These are phyloP conservation scores for Silene uniflora DNA, from an alignment of 148 eudicot species.

Conservation along the genomic window DNA sequence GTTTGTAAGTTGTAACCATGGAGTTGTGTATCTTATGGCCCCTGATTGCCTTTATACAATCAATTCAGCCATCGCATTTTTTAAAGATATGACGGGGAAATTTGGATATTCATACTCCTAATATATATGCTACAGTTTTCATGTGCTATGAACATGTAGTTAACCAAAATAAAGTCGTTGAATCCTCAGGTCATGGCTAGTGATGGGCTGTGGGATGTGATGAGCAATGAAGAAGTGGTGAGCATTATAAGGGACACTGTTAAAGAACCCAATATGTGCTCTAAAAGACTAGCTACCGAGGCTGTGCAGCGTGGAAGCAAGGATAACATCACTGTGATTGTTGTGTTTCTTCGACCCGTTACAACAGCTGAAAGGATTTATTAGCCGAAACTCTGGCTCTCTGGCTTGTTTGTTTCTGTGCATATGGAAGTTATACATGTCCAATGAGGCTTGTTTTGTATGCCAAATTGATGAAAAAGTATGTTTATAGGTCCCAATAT, in stretches of 20 bases:
- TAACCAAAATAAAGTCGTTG: not conserved
- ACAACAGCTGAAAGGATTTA: slow-evolving; percentile 93
- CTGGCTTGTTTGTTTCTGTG: not conserved
- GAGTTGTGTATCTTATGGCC: too few species aligned
- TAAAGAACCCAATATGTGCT: slow-evolving; percentile 88
- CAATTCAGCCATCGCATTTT: too few species aligned
- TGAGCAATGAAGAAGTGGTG: slow-evolving; percentile 61
- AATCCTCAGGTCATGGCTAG: slow-evolving; percentile 84
- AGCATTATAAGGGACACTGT: slow-evolving; percentile 83
- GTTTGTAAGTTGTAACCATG: too few species aligned
- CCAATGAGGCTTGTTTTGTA: not conserved
- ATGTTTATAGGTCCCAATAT: not conserved
- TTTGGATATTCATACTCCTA: too few species aligned
- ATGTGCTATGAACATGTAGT: too few species aligned
- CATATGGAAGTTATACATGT: not conserved
- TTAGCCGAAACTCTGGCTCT: slow-evolving; percentile 14
- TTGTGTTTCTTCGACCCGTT: slow-evolving; percentile 76
- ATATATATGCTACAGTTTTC: too few species aligned
- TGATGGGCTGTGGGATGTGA: slow-evolving; percentile 91
- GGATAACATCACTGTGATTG: slow-evolving; percentile 86
- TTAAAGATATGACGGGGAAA: too few species aligned
- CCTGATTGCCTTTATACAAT: too few species aligned
- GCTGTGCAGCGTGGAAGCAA: slow-evolving; percentile 89
- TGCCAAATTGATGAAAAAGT: not conserved
- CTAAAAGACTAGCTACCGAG: slow-evolving; percentile 91